These are phyloP conservation scores for Suillus variegatus DNA, from an alignment of 768 basidiomycete genomes.

Conservation along the genomic window DNA sequence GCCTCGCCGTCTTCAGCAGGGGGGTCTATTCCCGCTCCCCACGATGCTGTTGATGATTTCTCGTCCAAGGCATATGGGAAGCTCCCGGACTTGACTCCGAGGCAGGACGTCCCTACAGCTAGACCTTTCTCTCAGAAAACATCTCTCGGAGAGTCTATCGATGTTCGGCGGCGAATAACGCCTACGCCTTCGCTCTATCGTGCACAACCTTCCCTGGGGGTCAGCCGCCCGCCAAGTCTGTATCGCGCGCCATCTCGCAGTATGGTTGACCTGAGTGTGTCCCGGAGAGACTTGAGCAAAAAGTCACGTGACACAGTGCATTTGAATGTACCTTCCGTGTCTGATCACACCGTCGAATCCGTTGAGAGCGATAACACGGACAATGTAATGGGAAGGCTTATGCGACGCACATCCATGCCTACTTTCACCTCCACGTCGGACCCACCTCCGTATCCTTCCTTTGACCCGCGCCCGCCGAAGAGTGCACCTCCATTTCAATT, in stretches of 20 bases:
- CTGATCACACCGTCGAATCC: conserved; percentile 15
- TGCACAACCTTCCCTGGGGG: conserved; percentile 13
- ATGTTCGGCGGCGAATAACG: conserved; percentile 6
- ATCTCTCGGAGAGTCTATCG: conserved; percentile 10
- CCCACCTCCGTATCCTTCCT: conserved; percentile 71
- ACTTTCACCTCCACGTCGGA: conserved; percentile 56
- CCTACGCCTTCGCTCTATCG: conserved; percentile 6
- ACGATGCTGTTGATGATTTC: conserved; percentile 8
- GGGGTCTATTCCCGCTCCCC: background rate
- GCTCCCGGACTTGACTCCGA: conserved; percentile 8
- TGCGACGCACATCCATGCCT: conserved; percentile 72
- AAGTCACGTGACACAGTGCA: conserved; percentile 17
- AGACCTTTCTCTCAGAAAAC: conserved; percentile 22
- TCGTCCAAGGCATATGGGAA: conserved; percentile 14
- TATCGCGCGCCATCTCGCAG: conserved; percentile 65
- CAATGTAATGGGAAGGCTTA: conserved; percentile 39
- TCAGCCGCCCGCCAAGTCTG: conserved; percentile 40
- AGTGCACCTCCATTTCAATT: conserved; percentile 32
- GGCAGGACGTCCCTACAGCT: conserved; percentile 15
- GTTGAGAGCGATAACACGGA: conserved; percentile 23
- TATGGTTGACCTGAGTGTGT: conserved; percentile 54
- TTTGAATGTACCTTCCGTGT: conserved; percentile 17
- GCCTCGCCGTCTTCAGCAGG: conserved; percentile 5
- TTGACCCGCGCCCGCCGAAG: conserved; percentile 31
- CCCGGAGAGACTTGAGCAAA: conserved; percentile 26